A percentile compares a stretch with the other conserved stretches of the same genome.
Conservation (phyloP, 345 rosid species). For the Zanthoxylum bungeanum region DNA sequence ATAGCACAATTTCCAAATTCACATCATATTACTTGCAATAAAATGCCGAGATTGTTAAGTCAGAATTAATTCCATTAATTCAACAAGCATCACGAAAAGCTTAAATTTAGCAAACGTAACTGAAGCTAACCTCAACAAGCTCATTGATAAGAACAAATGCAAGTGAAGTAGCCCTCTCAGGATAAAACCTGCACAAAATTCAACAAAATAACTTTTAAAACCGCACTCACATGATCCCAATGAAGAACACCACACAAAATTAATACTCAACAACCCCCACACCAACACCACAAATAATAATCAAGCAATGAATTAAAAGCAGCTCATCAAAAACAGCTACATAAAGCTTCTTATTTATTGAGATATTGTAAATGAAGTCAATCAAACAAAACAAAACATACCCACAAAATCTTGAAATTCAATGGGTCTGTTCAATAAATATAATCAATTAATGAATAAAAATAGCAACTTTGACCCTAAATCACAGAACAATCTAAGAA, state of each 20-base stretch:
- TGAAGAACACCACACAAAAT: background rate
- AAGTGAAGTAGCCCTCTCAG: conserved; percentile 70
- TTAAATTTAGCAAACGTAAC: background rate
- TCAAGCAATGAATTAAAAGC: background rate
- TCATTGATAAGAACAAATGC: conserved; percentile 65
- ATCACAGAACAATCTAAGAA: background rate
- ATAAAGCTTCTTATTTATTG: background rate
- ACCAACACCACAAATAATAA: background rate
- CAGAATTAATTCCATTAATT: background rate
- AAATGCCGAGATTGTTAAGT: background rate
- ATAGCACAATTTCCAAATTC: background rate
- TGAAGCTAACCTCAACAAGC: conserved; percentile 63
- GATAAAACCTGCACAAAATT: conserved; percentile 62
- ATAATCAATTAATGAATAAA: background rate
- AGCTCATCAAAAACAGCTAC: background rate
- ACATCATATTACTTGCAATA: background rate
- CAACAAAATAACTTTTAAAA: background rate
- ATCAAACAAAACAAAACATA: background rate
- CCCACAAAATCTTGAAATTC: background rate
- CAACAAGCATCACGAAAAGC: background rate
- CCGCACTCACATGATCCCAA: background rate
- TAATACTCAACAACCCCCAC: background rate
- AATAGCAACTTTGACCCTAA: background rate
- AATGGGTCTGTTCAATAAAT: background rate
- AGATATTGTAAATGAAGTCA: background rate